These are phyloP conservation scores for Colletotrichum godetiae DNA, from an alignment of 2,329 filamentous ascomycete species.

Conservation along the genomic window DNA sequence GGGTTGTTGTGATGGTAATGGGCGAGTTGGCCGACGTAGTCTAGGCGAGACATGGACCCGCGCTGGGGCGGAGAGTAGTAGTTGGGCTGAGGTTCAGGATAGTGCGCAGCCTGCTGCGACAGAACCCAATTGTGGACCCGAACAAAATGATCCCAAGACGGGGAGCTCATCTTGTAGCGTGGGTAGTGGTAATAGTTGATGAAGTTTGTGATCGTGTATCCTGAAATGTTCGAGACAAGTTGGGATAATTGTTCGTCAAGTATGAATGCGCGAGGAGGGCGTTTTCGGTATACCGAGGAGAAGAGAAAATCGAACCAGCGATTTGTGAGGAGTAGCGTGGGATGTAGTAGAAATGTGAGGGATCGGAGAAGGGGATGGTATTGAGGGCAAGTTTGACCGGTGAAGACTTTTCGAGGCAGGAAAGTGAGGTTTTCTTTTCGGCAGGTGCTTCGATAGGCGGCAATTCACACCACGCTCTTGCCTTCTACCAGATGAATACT, in stretches of 20 bases:
- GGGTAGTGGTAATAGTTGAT: background rate
- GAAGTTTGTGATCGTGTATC: background rate
- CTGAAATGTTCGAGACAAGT: background rate
- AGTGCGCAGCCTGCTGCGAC: background rate
- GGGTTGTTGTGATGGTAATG: background rate
- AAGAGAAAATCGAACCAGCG: background rate
- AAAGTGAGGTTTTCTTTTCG: background rate
- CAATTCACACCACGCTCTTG: background rate
- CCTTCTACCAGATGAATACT: background rate
- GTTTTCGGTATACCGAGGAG: background rate
- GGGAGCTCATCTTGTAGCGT: background rate
- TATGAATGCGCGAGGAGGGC: background rate
- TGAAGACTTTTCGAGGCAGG: background rate
- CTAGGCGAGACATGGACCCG: background rate
- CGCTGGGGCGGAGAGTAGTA: background rate
- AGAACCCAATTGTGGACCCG: background rate
- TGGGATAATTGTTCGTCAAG: no score
- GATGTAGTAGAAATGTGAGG: background rate
- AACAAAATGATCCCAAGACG: background rate
- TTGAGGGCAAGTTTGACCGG: background rate
- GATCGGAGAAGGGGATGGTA: background rate
- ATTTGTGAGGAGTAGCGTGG: background rate
- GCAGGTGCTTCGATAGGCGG: slow-evolving; percentile 6
- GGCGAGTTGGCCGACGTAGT: background rate
- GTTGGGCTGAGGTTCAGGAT: background rate